phyloP scores from a whole-genome alignment of 306 rosid species.

The Quercus berberidifolia region DNA sequence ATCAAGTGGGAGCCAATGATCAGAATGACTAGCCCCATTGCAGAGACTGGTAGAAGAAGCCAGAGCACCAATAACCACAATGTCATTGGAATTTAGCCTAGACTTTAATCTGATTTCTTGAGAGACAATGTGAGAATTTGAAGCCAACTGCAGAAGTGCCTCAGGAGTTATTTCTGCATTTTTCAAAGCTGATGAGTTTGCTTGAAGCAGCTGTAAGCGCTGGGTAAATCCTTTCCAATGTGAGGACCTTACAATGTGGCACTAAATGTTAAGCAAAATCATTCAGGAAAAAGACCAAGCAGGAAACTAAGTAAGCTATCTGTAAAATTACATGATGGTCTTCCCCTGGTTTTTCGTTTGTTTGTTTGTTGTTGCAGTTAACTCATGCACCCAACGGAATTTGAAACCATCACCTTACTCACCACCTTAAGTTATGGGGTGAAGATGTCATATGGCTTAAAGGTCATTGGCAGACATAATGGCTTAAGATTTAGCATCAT shows the following conservation, averaged over 20 bases:
- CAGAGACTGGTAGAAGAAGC: constrained; percentile 68
- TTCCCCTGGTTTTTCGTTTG: background rate
- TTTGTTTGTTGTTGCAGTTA: background rate
- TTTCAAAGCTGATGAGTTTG: constrained; percentile 66
- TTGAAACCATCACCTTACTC: background rate
- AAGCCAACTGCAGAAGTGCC: constrained; percentile 52
- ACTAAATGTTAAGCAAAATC: constrained; percentile 11
- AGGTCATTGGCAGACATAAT: background rate
- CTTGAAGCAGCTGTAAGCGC: constrained; percentile 56
- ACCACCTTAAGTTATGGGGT: background rate
- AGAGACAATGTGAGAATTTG: constrained; percentile 44
- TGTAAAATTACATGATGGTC: background rate
- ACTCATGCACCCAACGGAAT: background rate
- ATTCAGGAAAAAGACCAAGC: background rate
- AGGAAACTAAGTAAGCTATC: constrained; percentile 6
- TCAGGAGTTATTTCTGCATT: constrained; percentile 63
- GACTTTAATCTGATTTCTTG: constrained; percentile 63
- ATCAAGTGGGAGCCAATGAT: constrained; percentile 95
- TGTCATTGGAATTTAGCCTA: constrained; percentile 52
- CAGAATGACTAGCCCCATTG: constrained; percentile 67
- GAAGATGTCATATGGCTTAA: background rate
- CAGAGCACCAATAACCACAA: constrained; percentile 68
- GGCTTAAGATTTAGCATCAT: background rate
- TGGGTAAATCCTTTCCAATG: constrained; percentile 72
- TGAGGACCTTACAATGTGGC: constrained; percentile 54